Percentiles rank a stretch among this genome's conserved stretches.
These are phyloP conservation scores for Choricystis sp. DNA, from an alignment of 139 green algal species.

Conservation along the genomic window DNA sequence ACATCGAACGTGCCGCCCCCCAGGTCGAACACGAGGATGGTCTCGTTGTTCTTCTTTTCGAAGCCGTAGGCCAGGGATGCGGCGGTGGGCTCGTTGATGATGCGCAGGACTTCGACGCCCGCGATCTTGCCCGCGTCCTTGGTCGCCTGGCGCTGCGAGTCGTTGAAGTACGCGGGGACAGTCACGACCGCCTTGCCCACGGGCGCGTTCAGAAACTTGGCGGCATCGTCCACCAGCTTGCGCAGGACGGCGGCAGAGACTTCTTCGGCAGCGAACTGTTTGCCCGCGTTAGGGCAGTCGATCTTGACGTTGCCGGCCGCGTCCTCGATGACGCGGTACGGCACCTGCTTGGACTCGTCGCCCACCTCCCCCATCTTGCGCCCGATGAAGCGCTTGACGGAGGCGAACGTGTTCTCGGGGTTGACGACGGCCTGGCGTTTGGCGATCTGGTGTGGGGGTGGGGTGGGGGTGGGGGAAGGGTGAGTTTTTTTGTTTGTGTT, in stretches of 20 bases:
- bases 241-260: constrained; percentile 77
- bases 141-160: constrained; percentile 86
- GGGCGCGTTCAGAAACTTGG: constrained; percentile 61
- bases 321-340: constrained; percentile 75
- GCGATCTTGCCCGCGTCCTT: constrained; percentile 88
- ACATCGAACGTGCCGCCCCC: constrained; percentile 99
- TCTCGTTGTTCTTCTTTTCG: constrained; percentile 97
- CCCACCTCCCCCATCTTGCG: constrained; percentile 79
- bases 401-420: constrained; percentile 98
- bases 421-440: constrained; percentile 98
- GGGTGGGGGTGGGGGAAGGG: not conserved
- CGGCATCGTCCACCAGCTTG: constrained; percentile 65
- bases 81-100: constrained; percentile 99
- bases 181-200: constrained; percentile 91
- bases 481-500: too few species aligned
- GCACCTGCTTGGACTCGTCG: constrained; percentile 71
- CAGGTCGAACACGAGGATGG: constrained; percentile 98
- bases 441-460: constrained; percentile 62
- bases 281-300: constrained; percentile 60
- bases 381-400: constrained; percentile 98
- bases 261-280: constrained; percentile 96
- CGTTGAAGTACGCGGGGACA: constrained; percentile 99
- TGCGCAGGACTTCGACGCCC: constrained; percentile 93
- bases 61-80: constrained; percentile 95
- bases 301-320: constrained; percentile 91